Percentiles rank a stretch among this genome's conserved stretches.
phyloP scores from a whole-genome alignment of 176 grass and related monocot genomes.

The Aegilops speltoides region DNA sequence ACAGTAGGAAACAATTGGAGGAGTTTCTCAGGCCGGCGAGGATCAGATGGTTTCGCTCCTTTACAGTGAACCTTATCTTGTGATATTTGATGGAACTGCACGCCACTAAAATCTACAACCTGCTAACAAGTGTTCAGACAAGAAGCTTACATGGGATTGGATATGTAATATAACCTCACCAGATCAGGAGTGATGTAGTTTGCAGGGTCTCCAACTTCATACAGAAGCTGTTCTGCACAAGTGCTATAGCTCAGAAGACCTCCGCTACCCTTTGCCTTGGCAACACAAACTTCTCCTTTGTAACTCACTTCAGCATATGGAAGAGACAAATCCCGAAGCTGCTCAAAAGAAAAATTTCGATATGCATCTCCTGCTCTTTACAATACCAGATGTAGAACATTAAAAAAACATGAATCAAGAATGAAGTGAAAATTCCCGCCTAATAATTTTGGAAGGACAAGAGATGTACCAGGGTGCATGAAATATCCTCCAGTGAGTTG shows the following conservation, averaged over 20 bases:
- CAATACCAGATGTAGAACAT: conserved; percentile 24
- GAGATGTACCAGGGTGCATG: conserved; percentile 82
- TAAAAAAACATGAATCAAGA: conserved; percentile 12
- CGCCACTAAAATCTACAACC: conserved; percentile 77
- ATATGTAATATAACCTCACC: conserved; percentile 51
- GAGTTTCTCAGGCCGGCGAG: conserved; percentile 60
- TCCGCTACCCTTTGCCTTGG: conserved; percentile 71
- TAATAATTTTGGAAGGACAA: conserved; percentile 41
- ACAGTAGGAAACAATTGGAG: conserved; percentile 73
- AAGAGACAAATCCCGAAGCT: conserved; percentile 83
- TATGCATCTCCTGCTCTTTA: conserved; percentile 76
- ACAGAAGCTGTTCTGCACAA: conserved; percentile 91
- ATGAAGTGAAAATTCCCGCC: background rate
- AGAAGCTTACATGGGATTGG: conserved; percentile 14
- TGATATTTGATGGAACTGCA: conserved; percentile 68
- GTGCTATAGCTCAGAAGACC: conserved; percentile 69
- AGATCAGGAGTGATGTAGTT: conserved; percentile 95
- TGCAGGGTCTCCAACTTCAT: conserved; percentile 85
- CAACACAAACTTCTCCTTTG: conserved; percentile 75
- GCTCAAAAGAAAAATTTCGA: conserved; percentile 73
- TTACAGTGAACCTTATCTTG: conserved; percentile 62
- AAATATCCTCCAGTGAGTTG: conserved; percentile 98
- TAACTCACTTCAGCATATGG: conserved; percentile 85
- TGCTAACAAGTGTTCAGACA: conserved; percentile 35
- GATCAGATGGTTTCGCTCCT: conserved; percentile 74